Evolutionary conservation across 768 basidiomycete genomes (phyloP).

Genomic region (Floccularia luteovirens): DNA sequence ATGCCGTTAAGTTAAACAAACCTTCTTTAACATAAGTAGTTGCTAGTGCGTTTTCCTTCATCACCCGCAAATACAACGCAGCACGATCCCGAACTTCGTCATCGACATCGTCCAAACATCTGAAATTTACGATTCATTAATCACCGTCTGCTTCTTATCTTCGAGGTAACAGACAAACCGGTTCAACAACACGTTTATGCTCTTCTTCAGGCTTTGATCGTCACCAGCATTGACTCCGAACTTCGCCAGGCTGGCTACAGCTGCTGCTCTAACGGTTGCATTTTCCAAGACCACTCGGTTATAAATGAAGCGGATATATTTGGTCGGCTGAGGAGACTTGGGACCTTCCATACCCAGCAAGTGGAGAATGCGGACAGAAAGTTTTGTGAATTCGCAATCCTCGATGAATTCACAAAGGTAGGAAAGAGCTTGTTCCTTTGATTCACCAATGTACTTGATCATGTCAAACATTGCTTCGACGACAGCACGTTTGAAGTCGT

Average conservation of each 20-base stretch:
- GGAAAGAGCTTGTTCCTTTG: conserved; percentile 95
- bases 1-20: conserved; percentile 24
- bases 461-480: conserved; percentile 99
- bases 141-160: too few relatives aligned
- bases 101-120: conserved; percentile 96
- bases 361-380: conserved; percentile 94
- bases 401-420: conserved; percentile 99
- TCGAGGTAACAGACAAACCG: conserved; percentile 42
- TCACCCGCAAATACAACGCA: conserved; percentile 84
- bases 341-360: conserved; percentile 95
- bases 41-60: conserved; percentile 73
- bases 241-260: conserved; percentile 91
- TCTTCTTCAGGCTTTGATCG: conserved; percentile 73
- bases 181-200: conserved; percentile 80
- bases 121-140: conserved; percentile 18
- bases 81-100: conserved; percentile 99
- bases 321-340: conserved; percentile 91
- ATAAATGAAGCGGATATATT: conserved; percentile 99
- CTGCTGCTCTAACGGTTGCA: conserved; percentile 94
- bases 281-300: conserved; percentile 99
- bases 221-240: conserved; percentile 89
- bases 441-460: conserved; percentile 95
- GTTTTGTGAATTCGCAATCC: conserved; percentile 99
- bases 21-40: conserved; percentile 91
- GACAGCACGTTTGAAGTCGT: conserved; percentile 98